Conservation (phyloP, 2,329 filamentous ascomycete species). For the Fusarium napiforme region DNA sequence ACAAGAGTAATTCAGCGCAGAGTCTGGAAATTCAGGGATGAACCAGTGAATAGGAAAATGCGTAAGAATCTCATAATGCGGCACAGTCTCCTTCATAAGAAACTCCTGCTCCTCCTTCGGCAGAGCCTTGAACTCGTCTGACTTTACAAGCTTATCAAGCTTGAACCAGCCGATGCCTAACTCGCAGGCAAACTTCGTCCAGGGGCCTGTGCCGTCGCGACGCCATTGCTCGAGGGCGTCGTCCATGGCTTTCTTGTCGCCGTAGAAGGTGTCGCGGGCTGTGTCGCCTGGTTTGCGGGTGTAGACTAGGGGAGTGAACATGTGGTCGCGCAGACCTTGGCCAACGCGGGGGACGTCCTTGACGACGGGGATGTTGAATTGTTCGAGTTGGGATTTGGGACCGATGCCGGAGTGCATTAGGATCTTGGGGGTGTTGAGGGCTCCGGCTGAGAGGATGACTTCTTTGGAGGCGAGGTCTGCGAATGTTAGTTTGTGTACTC, state of each 20-base stretch:
- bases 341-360: conserved; percentile 52
- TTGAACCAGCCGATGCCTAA: conserved; percentile 58
- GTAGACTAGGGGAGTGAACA: conserved; percentile 52
- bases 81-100: conserved; percentile 61
- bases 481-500: neutral
- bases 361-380: conserved; percentile 35
- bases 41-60: conserved; percentile 58
- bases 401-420: conserved; percentile 51
- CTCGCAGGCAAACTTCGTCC: conserved; percentile 54
- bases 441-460: conserved; percentile 57
- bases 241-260: conserved; percentile 54
- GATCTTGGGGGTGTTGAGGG: conserved; percentile 55
- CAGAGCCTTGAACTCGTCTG: conserved; percentile 62
- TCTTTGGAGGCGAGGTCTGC: conserved; percentile 52
- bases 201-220: conserved; percentile 53
- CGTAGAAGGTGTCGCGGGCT: conserved; percentile 58
- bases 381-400: conserved; percentile 19
- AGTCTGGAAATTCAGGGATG: conserved; percentile 51
- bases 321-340: conserved; percentile 54
- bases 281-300: conserved; percentile 55
- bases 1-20: conserved; percentile 55
- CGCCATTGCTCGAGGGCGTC: conserved; percentile 61
- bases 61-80: conserved; percentile 65
- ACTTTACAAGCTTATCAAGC: conserved; percentile 52
- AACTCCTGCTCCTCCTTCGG: conserved; percentile 55